Conservation (phyloP, 202 grass and related monocot genomes). For the Zizania palustris region DNA sequence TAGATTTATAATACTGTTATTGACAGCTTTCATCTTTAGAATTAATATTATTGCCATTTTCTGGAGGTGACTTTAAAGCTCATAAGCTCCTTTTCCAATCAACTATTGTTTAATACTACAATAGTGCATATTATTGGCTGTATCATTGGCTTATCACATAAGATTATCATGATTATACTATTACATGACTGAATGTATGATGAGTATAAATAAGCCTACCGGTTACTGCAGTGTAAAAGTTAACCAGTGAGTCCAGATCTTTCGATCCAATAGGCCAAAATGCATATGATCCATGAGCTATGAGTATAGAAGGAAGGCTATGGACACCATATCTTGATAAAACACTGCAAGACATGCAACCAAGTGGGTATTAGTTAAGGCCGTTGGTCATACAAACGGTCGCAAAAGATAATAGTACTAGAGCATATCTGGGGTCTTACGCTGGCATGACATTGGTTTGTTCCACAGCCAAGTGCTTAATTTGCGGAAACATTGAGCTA, state of each 20-base stretch:
- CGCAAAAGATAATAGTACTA: conserved; percentile 20
- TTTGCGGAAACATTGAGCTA: conserved; percentile 87
- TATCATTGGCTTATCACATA: not conserved
- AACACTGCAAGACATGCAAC: conserved; percentile 53
- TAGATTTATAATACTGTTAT: conserved; percentile 9
- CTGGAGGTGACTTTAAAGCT: not conserved
- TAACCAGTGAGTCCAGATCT: conserved; percentile 61
- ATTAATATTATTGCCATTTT: not conserved
- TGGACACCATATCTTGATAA: conserved; percentile 78
- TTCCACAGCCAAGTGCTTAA: conserved; percentile 84
- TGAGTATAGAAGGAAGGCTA: conserved; percentile 74
- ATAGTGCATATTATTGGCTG: not conserved
- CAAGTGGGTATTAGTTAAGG: conserved; percentile 27
- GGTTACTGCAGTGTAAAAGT: conserved; percentile 72
- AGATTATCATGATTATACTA: not conserved
- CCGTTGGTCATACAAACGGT: not conserved
- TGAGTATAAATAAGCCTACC: conserved; percentile 45
- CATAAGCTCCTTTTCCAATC: conserved; percentile 1
- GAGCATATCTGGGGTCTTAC: conserved; percentile 44
- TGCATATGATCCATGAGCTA: conserved; percentile 49
- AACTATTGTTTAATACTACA: conserved; percentile 13
- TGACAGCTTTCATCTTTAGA: not conserved
- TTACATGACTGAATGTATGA: not conserved
- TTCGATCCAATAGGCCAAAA: conserved; percentile 56
- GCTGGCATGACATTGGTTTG: conserved; percentile 68